phyloP scores from a whole-genome alignment of 2,329 filamentous ascomycete genomes.

The Lasiodiplodia sp. region DNA sequence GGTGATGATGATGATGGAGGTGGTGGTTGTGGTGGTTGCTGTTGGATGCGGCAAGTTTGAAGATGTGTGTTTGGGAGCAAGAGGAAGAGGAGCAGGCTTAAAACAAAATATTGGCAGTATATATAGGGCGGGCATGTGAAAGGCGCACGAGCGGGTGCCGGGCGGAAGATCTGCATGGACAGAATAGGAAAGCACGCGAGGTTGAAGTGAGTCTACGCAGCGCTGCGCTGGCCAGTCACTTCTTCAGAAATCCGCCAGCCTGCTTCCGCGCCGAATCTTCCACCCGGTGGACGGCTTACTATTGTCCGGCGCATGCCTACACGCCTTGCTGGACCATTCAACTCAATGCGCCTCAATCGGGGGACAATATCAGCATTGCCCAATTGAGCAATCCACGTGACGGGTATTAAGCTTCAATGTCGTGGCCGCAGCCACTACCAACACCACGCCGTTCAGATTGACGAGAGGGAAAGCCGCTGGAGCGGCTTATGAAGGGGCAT shows the following conservation, averaged over 20 bases:
- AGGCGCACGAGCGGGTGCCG: too few species aligned
- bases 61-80: neutral
- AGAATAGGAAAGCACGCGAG: neutral
- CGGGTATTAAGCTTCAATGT: neutral
- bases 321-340: too few species aligned
- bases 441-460: neutral
- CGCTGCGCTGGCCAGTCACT: neutral
- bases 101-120: neutral
- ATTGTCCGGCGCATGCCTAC: neutral
- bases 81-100: neutral
- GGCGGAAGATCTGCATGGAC: neutral
- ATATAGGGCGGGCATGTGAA: too few species aligned
- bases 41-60: neutral
- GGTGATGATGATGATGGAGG: neutral
- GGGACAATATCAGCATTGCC: neutral
- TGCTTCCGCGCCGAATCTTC: neutral
- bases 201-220: neutral
- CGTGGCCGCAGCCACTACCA: neutral
- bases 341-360: neutral
- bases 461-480: neutral
- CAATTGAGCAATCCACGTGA: neutral
- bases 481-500: neutral
- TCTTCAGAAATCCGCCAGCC: neutral
- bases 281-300: neutral
- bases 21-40: neutral